phyloP scores from a whole-genome alignment of 2,329 filamentous ascomycete species.

The Bipolaris gigantea region DNA sequence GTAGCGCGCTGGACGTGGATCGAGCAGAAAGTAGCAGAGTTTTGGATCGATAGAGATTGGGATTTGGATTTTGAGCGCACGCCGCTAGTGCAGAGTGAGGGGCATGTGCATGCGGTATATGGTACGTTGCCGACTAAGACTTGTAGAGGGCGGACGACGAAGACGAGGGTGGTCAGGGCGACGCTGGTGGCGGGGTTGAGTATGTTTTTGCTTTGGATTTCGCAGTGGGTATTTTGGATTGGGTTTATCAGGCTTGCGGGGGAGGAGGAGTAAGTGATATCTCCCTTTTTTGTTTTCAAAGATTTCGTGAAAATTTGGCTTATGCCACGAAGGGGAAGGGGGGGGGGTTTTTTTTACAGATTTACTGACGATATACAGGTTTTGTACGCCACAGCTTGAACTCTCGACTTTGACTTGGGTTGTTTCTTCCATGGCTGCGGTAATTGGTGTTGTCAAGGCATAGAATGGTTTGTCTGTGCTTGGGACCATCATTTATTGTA shows the following conservation, averaged over 20 bases:
- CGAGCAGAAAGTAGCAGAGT: conserved; percentile 8
- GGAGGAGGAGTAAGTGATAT: conserved; percentile 23
- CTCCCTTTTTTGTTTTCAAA: no score
- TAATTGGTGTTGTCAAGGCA: not conserved
- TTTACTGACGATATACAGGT: conserved; percentile 26
- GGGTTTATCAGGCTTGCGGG: conserved; percentile 31
- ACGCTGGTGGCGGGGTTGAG: conserved; percentile 14
- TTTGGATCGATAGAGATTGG: conserved; percentile 8
- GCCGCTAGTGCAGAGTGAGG: conserved; percentile 4
- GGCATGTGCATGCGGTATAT: conserved; percentile 9
- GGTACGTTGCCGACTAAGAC: conserved; percentile 15
- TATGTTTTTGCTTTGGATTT: conserved; percentile 28
- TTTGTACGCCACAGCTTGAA: conserved; percentile 32
- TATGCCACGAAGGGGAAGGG: no score
- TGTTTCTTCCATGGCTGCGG: not conserved
- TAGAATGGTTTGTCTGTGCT: not conserved
- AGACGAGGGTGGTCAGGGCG: conserved; percentile 10
- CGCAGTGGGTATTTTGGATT: conserved; percentile 37
- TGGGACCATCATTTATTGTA: not conserved
- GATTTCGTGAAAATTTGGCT: no score
- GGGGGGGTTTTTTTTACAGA: not conserved
- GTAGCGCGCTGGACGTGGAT: conserved; percentile 4
- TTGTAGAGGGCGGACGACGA: not conserved
- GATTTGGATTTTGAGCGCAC: conserved; percentile 9
- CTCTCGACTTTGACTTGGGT: conserved; percentile 29